Evolutionary conservation across 768 basidiomycete genomes (phyloP).

Genomic region (Neoboletus magnificus): DNA sequence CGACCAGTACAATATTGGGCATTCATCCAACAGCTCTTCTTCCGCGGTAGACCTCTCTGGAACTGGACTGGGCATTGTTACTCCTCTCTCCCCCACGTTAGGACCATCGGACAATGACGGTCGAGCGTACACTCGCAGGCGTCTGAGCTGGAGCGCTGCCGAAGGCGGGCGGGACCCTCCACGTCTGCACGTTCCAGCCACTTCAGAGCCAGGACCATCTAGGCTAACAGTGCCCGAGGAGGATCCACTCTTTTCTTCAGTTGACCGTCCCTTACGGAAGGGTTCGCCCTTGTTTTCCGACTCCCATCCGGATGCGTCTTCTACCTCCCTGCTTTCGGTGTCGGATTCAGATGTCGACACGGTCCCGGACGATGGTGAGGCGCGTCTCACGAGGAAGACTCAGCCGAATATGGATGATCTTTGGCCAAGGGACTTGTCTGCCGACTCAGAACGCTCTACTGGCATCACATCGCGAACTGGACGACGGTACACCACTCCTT

Average conservation of each 20-base stretch:
- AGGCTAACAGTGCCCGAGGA: slow-evolving; percentile 28
- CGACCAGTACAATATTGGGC: slow-evolving; percentile 1
- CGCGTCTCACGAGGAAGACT: slow-evolving; percentile 52
- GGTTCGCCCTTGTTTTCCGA: slow-evolving; percentile 39
- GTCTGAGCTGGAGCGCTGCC: slow-evolving; percentile 55
- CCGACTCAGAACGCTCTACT: slow-evolving; percentile 50
- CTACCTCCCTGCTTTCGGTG: slow-evolving; percentile 45
- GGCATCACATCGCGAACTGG: slow-evolving; percentile 38
- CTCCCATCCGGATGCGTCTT: slow-evolving; percentile 48
- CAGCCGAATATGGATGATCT: slow-evolving; percentile 27
- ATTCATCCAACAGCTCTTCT: slow-evolving; percentile 40
- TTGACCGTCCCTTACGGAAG: slow-evolving; percentile 32
- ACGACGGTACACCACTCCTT: slow-evolving; percentile 45
- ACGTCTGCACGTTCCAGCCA: slow-evolving; percentile 33
- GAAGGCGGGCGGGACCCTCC: slow-evolving; percentile 49
- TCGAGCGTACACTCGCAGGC: slow-evolving; percentile 43
- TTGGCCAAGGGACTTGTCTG: slow-evolving; percentile 21
- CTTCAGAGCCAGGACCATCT: slow-evolving; percentile 20
- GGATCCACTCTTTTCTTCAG: slow-evolving; percentile 49
- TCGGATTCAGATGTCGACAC: slow-evolving; percentile 36
- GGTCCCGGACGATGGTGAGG: slow-evolving; percentile 56
- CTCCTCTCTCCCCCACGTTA: slow-evolving; percentile 52
- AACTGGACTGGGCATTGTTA: slow-evolving; percentile 42
- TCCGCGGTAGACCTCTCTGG: slow-evolving; percentile 55
- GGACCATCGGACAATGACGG: slow-evolving; percentile 32